phyloP scores from a whole-genome alignment of 1,284 basidiomycete genomes.

The Ceratobasidium sp. region DNA sequence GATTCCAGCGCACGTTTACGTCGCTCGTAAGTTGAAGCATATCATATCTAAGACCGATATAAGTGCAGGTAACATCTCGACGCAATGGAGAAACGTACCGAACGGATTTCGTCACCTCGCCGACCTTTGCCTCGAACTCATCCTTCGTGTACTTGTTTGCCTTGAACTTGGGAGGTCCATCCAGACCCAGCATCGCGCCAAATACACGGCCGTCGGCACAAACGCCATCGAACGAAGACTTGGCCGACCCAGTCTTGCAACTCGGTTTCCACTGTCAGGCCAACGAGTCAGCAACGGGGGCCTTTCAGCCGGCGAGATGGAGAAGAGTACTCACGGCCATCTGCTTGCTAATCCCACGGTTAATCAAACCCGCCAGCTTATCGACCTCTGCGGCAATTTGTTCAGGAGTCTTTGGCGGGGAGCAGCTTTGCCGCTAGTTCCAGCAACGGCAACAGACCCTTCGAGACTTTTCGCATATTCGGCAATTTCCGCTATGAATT shows the following conservation, averaged over 20 bases:
- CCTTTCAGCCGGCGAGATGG: not conserved
- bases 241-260: not conserved
- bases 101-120: not conserved
- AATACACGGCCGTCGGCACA: constrained; percentile 17
- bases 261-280: constrained; percentile 13
- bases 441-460: constrained; percentile 11
- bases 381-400: not conserved
- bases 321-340: constrained; percentile 1
- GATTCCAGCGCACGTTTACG: constrained; percentile 32
- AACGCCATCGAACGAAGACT: constrained; percentile 1
- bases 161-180: not conserved
- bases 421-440: not conserved
- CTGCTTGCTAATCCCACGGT: constrained; percentile 6
- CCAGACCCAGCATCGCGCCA: not conserved
- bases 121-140: constrained; percentile 17
- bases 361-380: not conserved
- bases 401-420: constrained; percentile 4
- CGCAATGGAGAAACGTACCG: not conserved
- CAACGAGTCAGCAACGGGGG: not conserved
- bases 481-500: not conserved
- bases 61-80: too few relatives aligned
- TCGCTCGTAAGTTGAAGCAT: constrained; percentile 19
- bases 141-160: not conserved
- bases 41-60: constrained; percentile 3
- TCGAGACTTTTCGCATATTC: constrained; percentile 25